Percentiles rank a stretch among this genome's conserved stretches.
Conservation (phyloP, 2,329 filamentous ascomycete species). For the Chrysoporthe austroafricana region DNA sequence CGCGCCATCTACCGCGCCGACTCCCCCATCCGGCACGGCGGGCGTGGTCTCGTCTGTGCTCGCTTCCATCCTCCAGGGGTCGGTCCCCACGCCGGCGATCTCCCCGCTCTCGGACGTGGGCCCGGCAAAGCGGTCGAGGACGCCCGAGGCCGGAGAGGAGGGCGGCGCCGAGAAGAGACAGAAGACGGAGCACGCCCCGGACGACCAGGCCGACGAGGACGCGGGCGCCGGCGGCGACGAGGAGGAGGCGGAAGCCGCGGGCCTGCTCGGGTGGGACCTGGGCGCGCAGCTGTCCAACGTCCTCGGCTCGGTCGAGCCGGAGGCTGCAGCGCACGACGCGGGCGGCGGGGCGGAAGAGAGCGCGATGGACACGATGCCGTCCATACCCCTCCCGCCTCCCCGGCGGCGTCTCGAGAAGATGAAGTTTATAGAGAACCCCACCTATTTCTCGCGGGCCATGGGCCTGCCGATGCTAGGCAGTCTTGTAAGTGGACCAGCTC, state of each 20-base stretch:
- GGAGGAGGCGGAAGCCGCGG: conserved; percentile 33
- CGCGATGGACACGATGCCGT: conserved; percentile 17
- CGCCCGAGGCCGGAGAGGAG: conserved; percentile 23
- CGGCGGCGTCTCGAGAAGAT: conserved; percentile 37
- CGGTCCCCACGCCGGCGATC: conserved; percentile 13
- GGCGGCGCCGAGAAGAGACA: conserved; percentile 24
- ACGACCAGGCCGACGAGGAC: not conserved
- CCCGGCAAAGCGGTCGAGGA: conserved; percentile 25
- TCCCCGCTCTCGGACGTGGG: conserved; percentile 16
- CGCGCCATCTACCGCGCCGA: not conserved
- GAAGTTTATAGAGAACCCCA: conserved; percentile 40
- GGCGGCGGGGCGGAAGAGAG: conserved; percentile 15
- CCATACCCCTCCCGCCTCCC: conserved; percentile 22
- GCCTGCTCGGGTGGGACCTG: conserved; percentile 21
- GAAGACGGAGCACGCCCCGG: conserved; percentile 23
- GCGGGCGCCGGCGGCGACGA: conserved; percentile 23
- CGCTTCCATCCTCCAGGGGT: not conserved
- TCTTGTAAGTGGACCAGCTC: conserved; percentile 31
- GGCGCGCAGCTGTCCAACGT: conserved; percentile 26
- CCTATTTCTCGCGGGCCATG: conserved; percentile 42
- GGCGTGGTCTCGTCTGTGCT: not conserved
- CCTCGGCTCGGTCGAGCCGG: conserved; percentile 21
- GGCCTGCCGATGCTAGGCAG: conserved; percentile 41
- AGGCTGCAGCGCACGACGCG: conserved; percentile 10
- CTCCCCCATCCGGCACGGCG: not conserved